These are phyloP conservation scores for Saturnispora halmiae DNA, from an alignment of 805 yeast genomes.

Conservation along the genomic window DNA sequence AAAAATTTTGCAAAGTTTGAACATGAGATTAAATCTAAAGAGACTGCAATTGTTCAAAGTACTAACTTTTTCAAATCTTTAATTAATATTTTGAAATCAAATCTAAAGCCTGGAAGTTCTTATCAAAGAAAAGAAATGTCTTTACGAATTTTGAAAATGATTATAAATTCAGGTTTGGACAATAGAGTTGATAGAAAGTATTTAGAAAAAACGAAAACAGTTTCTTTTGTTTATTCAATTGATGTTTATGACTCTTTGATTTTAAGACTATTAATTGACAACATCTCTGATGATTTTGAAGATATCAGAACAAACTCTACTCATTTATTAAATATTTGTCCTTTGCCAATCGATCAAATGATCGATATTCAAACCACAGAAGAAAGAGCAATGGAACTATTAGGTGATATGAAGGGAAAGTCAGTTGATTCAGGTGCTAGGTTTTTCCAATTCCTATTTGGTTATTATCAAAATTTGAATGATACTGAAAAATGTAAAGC, in stretches of 20 bases:
- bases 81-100: constrained; percentile 19
- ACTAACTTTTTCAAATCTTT: constrained; percentile 29
- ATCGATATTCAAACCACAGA: constrained; percentile 19
- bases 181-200: constrained; percentile 29
- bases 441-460: constrained; percentile 43
- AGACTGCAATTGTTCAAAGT: constrained; percentile 26
- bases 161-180: constrained; percentile 53
- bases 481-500: constrained; percentile 13
- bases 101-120: constrained; percentile 46
- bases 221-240: constrained; percentile 41
- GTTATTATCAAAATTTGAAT: constrained; percentile 24
- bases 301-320: constrained; percentile 57
- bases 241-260: constrained; percentile 32
- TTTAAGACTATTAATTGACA: constrained; percentile 46
- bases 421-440: constrained; percentile 76
- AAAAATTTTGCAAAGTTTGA: constrained; percentile 29
- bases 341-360: constrained; percentile 24
- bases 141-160: constrained; percentile 35
- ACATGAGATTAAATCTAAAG: constrained; percentile 29
- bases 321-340: constrained; percentile 37
- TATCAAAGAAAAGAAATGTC: constrained; percentile 46
- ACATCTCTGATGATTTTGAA: constrained; percentile 61
- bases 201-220: constrained; percentile 35
- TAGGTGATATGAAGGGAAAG: constrained; percentile 43
- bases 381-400: constrained; percentile 21